Conservation (phyloP, 2,329 filamentous ascomycete species). For the Trichophaea hybrida region DNA sequence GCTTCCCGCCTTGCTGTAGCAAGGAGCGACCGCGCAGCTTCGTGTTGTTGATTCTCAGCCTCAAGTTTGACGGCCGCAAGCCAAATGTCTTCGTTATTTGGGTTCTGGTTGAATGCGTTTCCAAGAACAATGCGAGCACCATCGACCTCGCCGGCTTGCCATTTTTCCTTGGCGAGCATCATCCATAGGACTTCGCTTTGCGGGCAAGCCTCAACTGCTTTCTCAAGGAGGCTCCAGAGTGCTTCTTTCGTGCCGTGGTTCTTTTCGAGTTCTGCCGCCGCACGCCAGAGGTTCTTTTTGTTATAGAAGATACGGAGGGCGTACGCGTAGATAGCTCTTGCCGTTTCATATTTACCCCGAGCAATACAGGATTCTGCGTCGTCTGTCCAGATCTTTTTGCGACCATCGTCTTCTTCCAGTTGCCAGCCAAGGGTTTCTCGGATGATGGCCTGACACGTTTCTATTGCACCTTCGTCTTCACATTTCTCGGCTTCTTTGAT, state of each 20-base stretch:
- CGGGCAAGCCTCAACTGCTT: constrained; percentile 85
- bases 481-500: constrained; percentile 88
- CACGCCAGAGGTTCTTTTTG: constrained; percentile 77
- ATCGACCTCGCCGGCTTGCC: constrained; percentile 75
- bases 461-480: constrained; percentile 73
- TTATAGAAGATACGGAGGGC: constrained; percentile 78
- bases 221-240: constrained; percentile 73
- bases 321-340: constrained; percentile 84
- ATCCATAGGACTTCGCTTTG: constrained; percentile 88
- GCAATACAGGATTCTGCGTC: constrained; percentile 74
- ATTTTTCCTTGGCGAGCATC: constrained; percentile 88
- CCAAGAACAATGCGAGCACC: constrained; percentile 74
- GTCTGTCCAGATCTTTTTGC: constrained; percentile 90
- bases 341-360: constrained; percentile 74
- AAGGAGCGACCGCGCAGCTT: constrained; percentile 69
- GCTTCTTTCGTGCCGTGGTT: constrained; percentile 74
- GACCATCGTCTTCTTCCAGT: constrained; percentile 88
- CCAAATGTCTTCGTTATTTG: constrained; percentile 96
- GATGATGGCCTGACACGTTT: constrained; percentile 81
- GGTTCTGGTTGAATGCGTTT: constrained; percentile 84
- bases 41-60: constrained; percentile 69
- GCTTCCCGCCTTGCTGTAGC: constrained; percentile 73
- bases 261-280: constrained; percentile 79
- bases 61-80: constrained; percentile 91
- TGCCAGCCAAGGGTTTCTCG: constrained; percentile 85